Evolutionary conservation across 1,139 yeast species (phyloP).

Genomic region (Scheffersomyces segobiensis): DNA sequence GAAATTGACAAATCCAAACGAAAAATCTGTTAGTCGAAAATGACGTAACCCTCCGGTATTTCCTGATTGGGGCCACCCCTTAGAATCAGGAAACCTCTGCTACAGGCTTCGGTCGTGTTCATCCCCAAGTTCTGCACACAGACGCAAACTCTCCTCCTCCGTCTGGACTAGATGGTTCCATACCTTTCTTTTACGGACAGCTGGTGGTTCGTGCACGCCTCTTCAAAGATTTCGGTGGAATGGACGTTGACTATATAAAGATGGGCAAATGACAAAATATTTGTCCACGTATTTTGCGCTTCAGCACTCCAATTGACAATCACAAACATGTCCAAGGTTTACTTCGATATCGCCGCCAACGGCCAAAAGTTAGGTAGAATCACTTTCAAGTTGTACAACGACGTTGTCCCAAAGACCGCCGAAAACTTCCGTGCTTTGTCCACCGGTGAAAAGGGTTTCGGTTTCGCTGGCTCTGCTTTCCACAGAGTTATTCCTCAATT

Average conservation of each 20-base stretch:
- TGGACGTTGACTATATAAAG: not conserved
- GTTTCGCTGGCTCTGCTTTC: constrained; percentile 89
- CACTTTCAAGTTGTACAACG: constrained; percentile 83
- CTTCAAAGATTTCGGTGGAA: not conserved
- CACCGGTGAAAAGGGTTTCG: constrained; percentile 98
- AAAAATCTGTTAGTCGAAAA: not conserved
- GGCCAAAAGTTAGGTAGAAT: constrained; percentile 71
- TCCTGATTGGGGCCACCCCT: not conserved
- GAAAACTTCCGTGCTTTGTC: constrained; percentile 97
- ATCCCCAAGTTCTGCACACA: not conserved
- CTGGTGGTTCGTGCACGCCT: not conserved
- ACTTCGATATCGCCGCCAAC: constrained; percentile 74
- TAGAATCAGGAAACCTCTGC: not conserved
- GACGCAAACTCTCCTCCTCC: not conserved
- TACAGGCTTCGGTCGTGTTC: not conserved
- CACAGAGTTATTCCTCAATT: constrained; percentile 98
- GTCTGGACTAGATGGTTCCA: not conserved
- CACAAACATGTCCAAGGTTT: constrained; percentile 56
- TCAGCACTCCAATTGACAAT: not conserved
- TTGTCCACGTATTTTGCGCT: not conserved
- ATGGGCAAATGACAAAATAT: not conserved
- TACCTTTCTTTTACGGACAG: not conserved
- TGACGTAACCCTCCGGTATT: not conserved
- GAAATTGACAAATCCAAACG: not conserved
- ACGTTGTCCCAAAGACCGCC: constrained; percentile 96